Evolutionary conservation across 2,329 filamentous ascomycete species (phyloP), one percentile per base, ranked within the genome.

Genomic region (Blastomyces gilchristii): DNA sequence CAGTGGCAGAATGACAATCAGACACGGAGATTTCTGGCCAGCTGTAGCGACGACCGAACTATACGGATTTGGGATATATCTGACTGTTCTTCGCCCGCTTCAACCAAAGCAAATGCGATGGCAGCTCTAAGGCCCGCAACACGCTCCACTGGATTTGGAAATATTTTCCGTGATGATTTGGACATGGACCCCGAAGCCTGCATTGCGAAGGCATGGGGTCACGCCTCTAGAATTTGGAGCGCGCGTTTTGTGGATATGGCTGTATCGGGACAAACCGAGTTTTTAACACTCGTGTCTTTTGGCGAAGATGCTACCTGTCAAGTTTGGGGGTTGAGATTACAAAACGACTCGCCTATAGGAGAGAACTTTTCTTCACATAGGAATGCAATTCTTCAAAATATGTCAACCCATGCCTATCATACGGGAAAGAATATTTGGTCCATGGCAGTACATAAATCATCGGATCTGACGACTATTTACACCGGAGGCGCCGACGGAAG

Each of bases 31-130:
- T 74, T 96, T n/a, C 80, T 99, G 43, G 89, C 88, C 16, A 97
- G 90, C 69, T 99, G 94, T 73, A 97, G 93, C 71, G 94, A 99
- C 71, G 94, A 99, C 75, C 83, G 94, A 60, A 96, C 91, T 0
- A 85, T 99, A 28, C 83, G 90, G 16, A 77, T 97, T 1, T 97
- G 94, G 93, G 85, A 96, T 71, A 84, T 97, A 8, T 86, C 87
- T 0, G 81, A 85, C 63, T 78, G 79, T 47, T 71, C 71, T 4
- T 64, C 73, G 70, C 71, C 0, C 74, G 72, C 60, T 65, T 73
- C 67, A 62, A 73, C 59, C 77, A 11, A 37, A 18, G 31, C 16
- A 25, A 31, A 18, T 43, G n/a, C 58, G 47, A n/a, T 16, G 37
- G 58, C 41, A 9, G 41, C 50, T n/a, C 61, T 45, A 16, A 58